phyloP scores from a whole-genome alignment of 371 early-diverging fungal species.

The Massospora cicadina region DNA sequence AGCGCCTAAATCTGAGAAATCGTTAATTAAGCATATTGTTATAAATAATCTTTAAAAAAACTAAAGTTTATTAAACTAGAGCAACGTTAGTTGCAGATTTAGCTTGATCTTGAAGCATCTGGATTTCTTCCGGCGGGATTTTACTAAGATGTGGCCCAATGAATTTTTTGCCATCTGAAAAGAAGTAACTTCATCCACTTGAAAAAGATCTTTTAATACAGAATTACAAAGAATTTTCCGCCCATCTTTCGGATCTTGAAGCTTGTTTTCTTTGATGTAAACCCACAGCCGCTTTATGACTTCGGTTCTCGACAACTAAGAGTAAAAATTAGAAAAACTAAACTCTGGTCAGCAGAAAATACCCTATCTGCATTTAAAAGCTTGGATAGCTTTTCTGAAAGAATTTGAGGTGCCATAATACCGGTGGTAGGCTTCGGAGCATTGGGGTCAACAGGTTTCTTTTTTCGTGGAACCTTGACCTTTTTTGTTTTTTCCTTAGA shows the following conservation, averaged over 20 bases:
- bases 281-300: slow-evolving; percentile 34
- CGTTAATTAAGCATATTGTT: too few species aligned
- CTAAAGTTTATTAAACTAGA: not conserved
- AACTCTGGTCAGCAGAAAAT: slow-evolving; percentile 10
- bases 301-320: slow-evolving; percentile 30
- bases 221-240: slow-evolving; percentile 32
- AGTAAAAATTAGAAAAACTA: not conserved
- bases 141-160: slow-evolving; percentile 24
- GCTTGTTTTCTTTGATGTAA: slow-evolving; percentile 32
- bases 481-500: slow-evolving; percentile 3
- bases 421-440: slow-evolving; percentile 10
- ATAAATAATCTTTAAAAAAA: too few species aligned
- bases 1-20: too few species aligned
- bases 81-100: not conserved
- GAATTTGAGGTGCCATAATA: slow-evolving; percentile 15
- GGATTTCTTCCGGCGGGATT: slow-evolving; percentile 6
- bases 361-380: slow-evolving; percentile 29
- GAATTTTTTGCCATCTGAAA: slow-evolving; percentile 37
- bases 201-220: slow-evolving; percentile 27
- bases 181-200: slow-evolving; percentile 26
- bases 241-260: slow-evolving; percentile 37
- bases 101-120: not conserved
- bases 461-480: slow-evolving; percentile 8
- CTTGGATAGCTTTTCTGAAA: slow-evolving; percentile 27
- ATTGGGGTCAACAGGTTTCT: not conserved